A percentile compares a stretch with the other conserved stretches of the same genome.
Conservation (phyloP, 208 protist species). For the Acanthamoeba sp. region DNA sequence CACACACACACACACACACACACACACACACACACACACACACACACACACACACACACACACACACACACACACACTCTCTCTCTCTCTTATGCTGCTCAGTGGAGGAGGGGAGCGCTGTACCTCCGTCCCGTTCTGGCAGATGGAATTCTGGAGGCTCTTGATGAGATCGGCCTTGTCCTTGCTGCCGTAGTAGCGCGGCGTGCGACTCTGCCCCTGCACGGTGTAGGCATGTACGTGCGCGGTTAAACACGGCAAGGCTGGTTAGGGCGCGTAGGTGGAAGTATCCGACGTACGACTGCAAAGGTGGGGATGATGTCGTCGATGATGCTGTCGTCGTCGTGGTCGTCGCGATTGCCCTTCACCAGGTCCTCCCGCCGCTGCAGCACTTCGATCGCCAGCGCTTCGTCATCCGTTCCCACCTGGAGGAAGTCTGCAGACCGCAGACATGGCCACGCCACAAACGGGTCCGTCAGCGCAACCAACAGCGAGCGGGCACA, state of each 20-base stretch:
- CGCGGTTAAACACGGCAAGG: too few species aligned
- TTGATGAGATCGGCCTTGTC: constrained; percentile 28
- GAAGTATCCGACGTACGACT: too few species aligned
- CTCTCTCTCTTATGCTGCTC: too few species aligned
- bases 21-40: too few species aligned
- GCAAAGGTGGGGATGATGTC: not conserved
- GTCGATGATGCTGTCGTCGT: constrained; percentile 1
- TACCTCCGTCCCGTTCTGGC: not conserved
- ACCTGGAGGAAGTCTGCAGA: not conserved
- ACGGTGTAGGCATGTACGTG: too few species aligned
- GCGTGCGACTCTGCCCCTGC: not conserved
- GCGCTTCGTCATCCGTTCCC: not conserved
- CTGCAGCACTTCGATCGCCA: constrained; percentile 23
- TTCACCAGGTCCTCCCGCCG: not conserved
- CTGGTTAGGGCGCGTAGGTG: too few species aligned
- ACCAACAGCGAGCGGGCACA: too few species aligned
- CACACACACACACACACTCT: too few species aligned
- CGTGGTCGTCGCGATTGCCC: not conserved
- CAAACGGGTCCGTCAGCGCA: not conserved
- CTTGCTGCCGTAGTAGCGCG: constrained; percentile 33
- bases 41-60: too few species aligned
- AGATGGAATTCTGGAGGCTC: not conserved
- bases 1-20: too few species aligned
- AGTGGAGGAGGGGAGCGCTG: too few species aligned
- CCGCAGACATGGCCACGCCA: not conserved